Evolutionary conservation across 2,329 filamentous ascomycete species (phyloP).

Genomic region (Fusarium sambucinum): DNA sequence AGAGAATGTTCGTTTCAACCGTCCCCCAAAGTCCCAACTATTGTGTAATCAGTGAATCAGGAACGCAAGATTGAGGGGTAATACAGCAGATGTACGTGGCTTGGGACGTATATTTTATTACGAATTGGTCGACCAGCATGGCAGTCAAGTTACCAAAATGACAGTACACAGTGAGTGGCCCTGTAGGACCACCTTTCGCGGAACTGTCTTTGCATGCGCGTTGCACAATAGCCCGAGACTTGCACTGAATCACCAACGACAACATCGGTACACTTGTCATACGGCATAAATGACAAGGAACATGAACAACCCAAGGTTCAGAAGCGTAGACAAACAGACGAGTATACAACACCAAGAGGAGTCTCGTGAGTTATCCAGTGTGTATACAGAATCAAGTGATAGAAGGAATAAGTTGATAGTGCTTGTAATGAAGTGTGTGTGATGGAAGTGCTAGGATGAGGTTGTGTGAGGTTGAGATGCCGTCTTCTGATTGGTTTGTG

Average conservation of each 20-base stretch:
- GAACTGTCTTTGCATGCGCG: background rate
- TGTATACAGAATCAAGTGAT: background rate
- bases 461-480: conserved; percentile 41
- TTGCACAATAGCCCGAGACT: background rate
- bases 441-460: conserved; percentile 33
- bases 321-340: background rate
- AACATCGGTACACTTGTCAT: background rate
- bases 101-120: background rate
- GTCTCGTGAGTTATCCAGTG: background rate
- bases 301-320: background rate
- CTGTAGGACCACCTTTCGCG: background rate
- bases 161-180: background rate
- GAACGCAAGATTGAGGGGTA: background rate
- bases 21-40: background rate
- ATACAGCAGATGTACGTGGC: background rate
- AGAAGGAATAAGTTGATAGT: background rate
- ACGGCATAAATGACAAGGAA: background rate
- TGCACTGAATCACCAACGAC: background rate
- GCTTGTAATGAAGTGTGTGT: conserved; percentile 3
- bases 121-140: background rate
- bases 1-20: background rate
- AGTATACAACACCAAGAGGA: background rate
- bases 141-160: background rate
- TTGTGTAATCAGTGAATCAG: too few relatives aligned
- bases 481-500: conserved; percentile 38